phyloP scores from a whole-genome alignment of 192 early-diverging fungal genomes.

The Martensiomyces pterosporus region DNA sequence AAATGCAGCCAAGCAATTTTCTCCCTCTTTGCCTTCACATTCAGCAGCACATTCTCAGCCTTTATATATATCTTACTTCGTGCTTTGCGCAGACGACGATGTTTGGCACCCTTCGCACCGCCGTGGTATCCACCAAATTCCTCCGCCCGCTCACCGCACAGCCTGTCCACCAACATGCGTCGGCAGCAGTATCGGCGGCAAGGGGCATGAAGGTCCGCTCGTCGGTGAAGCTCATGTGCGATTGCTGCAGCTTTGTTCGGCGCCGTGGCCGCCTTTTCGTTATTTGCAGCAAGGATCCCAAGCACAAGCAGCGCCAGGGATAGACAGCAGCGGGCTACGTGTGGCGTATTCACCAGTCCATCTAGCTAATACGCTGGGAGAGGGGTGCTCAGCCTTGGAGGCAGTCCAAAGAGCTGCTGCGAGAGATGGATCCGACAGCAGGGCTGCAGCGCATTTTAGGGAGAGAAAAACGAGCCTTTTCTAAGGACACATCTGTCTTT shows the following conservation, averaged over 20 bases:
- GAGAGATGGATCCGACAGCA: too few relatives aligned
- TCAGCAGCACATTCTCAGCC: too few relatives aligned
- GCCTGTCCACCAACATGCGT: slow-evolving; percentile 5
- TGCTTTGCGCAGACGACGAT: slow-evolving; percentile 8
- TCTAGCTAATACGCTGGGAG: too few relatives aligned
- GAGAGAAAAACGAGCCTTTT: too few relatives aligned
- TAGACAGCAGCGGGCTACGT: slow-evolving; percentile 52
- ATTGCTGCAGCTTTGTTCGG: slow-evolving; percentile 82
- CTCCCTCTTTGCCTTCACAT: too few relatives aligned
- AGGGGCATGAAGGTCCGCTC: slow-evolving; percentile 86
- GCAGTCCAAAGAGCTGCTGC: too few relatives aligned
- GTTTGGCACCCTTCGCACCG: slow-evolving; percentile 28
- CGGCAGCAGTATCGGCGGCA: slow-evolving; percentile 7
- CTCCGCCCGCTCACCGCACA: slow-evolving; percentile 37
- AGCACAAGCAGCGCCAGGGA: slow-evolving; percentile 93
- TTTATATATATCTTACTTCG: not conserved
- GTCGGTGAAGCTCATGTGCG: slow-evolving; percentile 86
- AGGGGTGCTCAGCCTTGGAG: too few relatives aligned
- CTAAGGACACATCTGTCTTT: too few relatives aligned
- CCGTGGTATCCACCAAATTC: slow-evolving; percentile 19
- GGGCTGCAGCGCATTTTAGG: too few relatives aligned
- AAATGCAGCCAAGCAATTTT: too few relatives aligned
- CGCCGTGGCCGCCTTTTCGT: slow-evolving; percentile 83
- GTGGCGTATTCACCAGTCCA: too few relatives aligned
- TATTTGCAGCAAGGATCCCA: slow-evolving; percentile 84